Conservation (phyloP, 805 yeast genomes). For the Tanozyma kutaoensis region DNA sequence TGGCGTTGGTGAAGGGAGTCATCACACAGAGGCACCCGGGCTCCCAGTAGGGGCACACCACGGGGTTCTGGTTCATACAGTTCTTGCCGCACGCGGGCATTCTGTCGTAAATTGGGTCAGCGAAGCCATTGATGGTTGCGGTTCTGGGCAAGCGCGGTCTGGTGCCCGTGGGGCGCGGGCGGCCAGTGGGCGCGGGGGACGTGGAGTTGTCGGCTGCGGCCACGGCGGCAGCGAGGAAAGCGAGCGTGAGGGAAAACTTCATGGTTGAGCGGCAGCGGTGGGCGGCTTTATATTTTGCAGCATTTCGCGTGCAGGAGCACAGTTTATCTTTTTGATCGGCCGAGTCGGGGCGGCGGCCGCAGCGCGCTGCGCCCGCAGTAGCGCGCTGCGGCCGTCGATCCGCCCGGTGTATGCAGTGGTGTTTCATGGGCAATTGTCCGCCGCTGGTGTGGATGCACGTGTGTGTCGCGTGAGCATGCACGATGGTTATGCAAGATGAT, state of each 20-base stretch:
- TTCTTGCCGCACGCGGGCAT: background rate
- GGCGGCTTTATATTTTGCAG: no score
- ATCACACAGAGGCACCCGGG: background rate
- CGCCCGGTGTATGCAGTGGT: no score
- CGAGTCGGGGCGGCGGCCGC: no score
- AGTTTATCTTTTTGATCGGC: no score
- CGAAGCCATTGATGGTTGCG: background rate
- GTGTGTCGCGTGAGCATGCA: no score
- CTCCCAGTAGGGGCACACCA: background rate
- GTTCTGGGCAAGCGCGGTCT: slow-evolving; percentile 1
- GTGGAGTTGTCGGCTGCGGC: background rate
- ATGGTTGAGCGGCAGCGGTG: no score
- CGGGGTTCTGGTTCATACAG: background rate
- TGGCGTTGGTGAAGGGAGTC: slow-evolving; percentile 12
- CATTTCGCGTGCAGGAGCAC: no score
- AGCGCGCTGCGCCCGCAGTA: no score
- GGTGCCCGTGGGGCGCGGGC: slow-evolving; percentile 1
- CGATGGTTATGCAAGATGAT: no score
- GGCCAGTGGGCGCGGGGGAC: slow-evolving; percentile 2
- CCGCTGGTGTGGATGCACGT: no score
- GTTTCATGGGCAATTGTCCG: no score
- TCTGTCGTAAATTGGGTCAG: background rate
- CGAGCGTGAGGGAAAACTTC: slow-evolving; percentile 1
- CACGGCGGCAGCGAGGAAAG: background rate
- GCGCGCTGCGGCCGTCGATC: no score